Conservation (phyloP, 2,329 filamentous ascomycete genomes). For the Phaeosphaeriaceae sp. region DNA sequence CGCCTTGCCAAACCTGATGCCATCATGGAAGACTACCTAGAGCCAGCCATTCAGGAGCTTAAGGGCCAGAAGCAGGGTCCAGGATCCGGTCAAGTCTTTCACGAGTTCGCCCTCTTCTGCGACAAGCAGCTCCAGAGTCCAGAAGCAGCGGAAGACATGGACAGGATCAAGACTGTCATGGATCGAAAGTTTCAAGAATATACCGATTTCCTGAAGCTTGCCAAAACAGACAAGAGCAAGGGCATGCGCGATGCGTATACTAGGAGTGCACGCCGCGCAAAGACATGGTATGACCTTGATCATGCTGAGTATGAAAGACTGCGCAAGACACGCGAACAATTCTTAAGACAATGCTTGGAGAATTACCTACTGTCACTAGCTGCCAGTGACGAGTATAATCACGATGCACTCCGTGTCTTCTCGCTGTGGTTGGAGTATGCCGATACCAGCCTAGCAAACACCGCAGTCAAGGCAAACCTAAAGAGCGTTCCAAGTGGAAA, state of each 20-base stretch:
- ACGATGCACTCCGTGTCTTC: constrained; percentile 89
- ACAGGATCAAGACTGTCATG: constrained; percentile 78
- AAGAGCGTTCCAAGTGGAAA: constrained; percentile 83
- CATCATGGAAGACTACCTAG: constrained; percentile 86
- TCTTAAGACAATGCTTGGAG: constrained; percentile 86
- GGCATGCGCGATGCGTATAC: constrained; percentile 58
- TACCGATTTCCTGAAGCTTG: constrained; percentile 70
- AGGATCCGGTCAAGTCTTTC: constrained; percentile 87
- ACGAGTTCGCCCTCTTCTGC: constrained; percentile 94
- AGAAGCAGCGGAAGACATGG: constrained; percentile 83
- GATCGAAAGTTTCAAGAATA: constrained; percentile 85
- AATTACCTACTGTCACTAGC: constrained; percentile 88
- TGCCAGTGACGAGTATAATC: constrained; percentile 87
- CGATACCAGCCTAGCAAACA: constrained; percentile 76
- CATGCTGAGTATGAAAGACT: constrained; percentile 84
- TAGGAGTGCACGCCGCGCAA: constrained; percentile 72
- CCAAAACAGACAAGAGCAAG: constrained; percentile 55
- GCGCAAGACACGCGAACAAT: constrained; percentile 76
- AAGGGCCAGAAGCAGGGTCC: constrained; percentile 70
- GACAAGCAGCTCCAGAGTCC: constrained; percentile 91
- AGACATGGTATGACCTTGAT: constrained; percentile 89
- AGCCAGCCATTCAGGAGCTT: constrained; percentile 82
- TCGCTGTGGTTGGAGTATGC: constrained; percentile 93
- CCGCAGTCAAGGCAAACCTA: constrained; percentile 74
- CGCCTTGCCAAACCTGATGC: constrained; percentile 88